These are phyloP conservation scores for Lithocarpus polystachyus DNA, from an alignment of 306 rosid species.

Conservation along the genomic window DNA sequence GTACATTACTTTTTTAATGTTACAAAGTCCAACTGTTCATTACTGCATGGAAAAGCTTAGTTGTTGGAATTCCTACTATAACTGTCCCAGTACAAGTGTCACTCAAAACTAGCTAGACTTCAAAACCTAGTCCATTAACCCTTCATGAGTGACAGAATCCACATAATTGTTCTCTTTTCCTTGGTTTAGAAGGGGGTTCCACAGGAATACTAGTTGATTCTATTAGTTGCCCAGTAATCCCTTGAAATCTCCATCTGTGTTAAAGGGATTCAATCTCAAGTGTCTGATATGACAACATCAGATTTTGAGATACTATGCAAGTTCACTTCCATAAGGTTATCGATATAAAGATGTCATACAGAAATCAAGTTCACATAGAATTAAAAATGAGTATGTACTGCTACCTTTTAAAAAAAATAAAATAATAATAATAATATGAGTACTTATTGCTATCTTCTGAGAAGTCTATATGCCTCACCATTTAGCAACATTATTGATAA, in stretches of 20 bases:
- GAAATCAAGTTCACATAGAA: no score
- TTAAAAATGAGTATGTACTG: no score
- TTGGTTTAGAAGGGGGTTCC: background rate
- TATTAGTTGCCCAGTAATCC: background rate
- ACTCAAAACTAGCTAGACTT: background rate
- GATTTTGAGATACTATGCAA: background rate
- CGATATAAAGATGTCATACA: no score
- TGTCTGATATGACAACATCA: background rate
- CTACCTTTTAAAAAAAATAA: no score
- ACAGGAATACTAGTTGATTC: background rate
- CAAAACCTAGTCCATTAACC: background rate
- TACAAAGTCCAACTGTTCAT: background rate
- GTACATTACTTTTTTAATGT: no score
- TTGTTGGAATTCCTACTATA: background rate
- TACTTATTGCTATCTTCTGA: no score
- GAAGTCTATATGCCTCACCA: no score
- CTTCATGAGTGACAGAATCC: background rate
- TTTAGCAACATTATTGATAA: no score
- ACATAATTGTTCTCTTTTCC: background rate
- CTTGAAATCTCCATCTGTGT: background rate
- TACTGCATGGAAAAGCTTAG: background rate
- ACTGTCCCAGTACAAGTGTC: background rate
- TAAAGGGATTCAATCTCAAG: background rate
- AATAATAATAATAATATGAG: no score
- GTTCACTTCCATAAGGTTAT: no score